A percentile compares a stretch with the other conserved stretches of the same genome.
phyloP scores from a whole-genome alignment of 768 basidiomycete genomes.

The Auricularia cornea region DNA sequence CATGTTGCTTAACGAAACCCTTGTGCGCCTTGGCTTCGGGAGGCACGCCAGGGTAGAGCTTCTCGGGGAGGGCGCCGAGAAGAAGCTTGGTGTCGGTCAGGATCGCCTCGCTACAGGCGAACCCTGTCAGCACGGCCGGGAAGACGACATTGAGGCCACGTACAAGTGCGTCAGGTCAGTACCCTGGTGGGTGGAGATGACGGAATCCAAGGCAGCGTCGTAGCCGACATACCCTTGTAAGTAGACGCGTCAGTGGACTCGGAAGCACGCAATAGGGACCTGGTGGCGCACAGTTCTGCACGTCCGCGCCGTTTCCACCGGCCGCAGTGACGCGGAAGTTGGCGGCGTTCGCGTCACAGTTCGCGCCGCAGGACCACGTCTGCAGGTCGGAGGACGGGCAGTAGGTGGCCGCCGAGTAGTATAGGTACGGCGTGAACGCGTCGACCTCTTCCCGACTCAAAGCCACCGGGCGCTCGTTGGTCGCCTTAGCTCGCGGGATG shows the following conservation, averaged over 20 bases:
- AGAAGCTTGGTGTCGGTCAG: conserved; percentile 42
- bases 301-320: conserved; percentile 42
- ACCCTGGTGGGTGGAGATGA: conserved; percentile 56
- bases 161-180: conserved; percentile 51
- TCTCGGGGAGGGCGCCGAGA: conserved; percentile 30
- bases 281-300: conserved; percentile 38
- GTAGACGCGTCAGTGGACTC: background rate
- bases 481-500: too few relatives aligned
- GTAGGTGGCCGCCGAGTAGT: conserved; percentile 51
- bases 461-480: background rate
- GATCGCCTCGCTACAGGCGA: conserved; percentile 33
- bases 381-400: conserved; percentile 31
- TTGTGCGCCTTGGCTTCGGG: conserved; percentile 38
- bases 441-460: background rate
- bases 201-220: conserved; percentile 39
- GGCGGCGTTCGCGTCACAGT: conserved; percentile 4
- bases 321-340: conserved; percentile 11
- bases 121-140: too few relatives aligned
- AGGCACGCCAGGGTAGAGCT: conserved; percentile 48
- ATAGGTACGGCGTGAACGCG: conserved; percentile 37
- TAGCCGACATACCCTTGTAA: conserved; percentile 48
- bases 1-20: conserved; percentile 47
- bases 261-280: background rate
- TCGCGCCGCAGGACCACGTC: conserved; percentile 40
- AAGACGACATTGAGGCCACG: conserved; percentile 11